These are phyloP conservation scores for Salinomyces thailandicus DNA, from an alignment of 2,329 filamentous ascomycete species.

Conservation along the genomic window DNA sequence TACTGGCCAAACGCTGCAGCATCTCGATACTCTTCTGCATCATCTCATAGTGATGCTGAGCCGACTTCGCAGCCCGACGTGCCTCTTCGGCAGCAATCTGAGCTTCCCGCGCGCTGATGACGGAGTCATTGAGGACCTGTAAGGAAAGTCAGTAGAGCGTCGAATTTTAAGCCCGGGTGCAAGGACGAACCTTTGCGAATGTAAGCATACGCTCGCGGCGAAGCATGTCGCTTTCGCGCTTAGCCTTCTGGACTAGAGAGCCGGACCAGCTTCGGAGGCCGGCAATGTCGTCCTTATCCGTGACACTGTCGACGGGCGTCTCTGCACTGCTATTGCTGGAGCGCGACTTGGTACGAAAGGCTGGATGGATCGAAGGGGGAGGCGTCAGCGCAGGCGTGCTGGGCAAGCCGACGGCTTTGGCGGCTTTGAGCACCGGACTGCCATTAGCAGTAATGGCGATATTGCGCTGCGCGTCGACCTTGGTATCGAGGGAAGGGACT, in stretches of 20 bases:
- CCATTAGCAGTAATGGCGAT: neutral
- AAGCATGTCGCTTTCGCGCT: conserved; percentile 8
- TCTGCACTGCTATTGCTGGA: neutral
- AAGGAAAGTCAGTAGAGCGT: conserved; percentile 1
- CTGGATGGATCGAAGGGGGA: conserved; percentile 5
- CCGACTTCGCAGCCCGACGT: conserved; percentile 15
- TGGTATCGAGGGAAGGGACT: conserved; percentile 1
- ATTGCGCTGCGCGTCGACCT: neutral
- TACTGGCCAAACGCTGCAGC: conserved; percentile 9
- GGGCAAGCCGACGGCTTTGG: neutral
- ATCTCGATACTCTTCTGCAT: conserved; percentile 17
- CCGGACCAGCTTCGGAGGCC: conserved; percentile 1
- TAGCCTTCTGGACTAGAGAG: conserved; percentile 3
- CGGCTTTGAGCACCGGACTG: conserved; percentile 1
- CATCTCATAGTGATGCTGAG: conserved; percentile 19
- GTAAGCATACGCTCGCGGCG: conserved; percentile 15
- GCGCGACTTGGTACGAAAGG: conserved; percentile 2
- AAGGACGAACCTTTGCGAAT: conserved; percentile 15
- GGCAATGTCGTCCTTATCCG: neutral
- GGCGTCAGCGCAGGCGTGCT: conserved; percentile 7
- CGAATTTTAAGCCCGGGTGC: too few species aligned
- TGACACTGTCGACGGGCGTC: conserved; percentile 3
- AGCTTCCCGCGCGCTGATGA: conserved; percentile 18
- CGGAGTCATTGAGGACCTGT: conserved; percentile 17
- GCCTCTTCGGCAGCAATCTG: conserved; percentile 18